Evolutionary conservation across 2,329 filamentous ascomycete species (phyloP), one percentile per base, ranked within the genome.

Genomic region (Fusarium tuaranense): DNA sequence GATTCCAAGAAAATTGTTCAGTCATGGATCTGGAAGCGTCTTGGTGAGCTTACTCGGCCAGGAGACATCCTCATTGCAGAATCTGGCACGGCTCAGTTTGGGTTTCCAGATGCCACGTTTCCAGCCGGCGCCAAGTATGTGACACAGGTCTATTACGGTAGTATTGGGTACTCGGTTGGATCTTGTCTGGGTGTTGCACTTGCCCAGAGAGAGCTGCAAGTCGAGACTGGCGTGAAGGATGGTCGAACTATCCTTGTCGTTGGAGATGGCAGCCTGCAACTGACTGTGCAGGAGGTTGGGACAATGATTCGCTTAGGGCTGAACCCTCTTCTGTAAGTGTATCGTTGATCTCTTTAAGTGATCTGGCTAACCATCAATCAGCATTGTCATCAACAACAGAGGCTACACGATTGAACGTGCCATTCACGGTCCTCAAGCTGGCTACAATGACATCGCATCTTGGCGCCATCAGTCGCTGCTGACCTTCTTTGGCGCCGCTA

Each of bases 21-120:
- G 18, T 70, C 68, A 2, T 70, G 68, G 68, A 70, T 70, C 7
- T 70, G 68, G 68, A 67, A 68, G 22, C 68, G 68, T 2, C 39
- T 70, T 2, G 68, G 68, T 5, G 25, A 44, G 10, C 53, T 67
- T 27, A 60, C 68, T 14, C 18, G 44, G 9, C 39, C 63, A 5
- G 68, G 64, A 9, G 68, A 70, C 18, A 38, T 70, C n/a, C 58
- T 70, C 1, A 27, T 70, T 16, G 68, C 64, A 41, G 68, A 70
- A 5, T 70, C 68, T n/a, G 68, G 68, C 8, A 70, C 68, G 4
- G 68, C 68, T 3, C 68, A 70, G 20, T 70, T 70, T 12, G 68
- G 68, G 5, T 67, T 70, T 4, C 63, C 68, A 1, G 68, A 70
- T 39, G 68, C 68, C 7, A 57, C 44, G 1, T 68, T 70, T n/a